Evolutionary conservation across 495 filamentous ascomycete species (phyloP).

Genomic region (Lasiosphaeriaceae sp.): DNA sequence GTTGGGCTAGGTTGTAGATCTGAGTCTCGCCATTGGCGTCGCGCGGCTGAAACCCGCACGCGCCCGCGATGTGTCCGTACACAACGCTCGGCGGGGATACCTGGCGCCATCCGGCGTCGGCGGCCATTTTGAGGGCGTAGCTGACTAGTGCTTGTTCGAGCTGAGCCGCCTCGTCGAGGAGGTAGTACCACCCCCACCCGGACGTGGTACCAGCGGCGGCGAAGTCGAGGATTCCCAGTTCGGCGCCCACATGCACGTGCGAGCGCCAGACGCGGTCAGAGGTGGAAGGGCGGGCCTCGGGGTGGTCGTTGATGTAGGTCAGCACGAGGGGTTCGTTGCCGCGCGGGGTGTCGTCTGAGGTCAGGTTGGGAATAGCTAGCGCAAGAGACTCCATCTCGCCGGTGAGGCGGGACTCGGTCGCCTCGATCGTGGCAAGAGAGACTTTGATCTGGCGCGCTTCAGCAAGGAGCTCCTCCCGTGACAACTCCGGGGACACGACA

Average conservation of each 20-base stretch:
- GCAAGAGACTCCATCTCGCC: constrained; percentile 72
- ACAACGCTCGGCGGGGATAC: constrained; percentile 86
- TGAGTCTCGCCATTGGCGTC: constrained; percentile 90
- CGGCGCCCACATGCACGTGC: constrained; percentile 79
- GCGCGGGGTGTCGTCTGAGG: constrained; percentile 67
- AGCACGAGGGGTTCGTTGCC: constrained; percentile 54
- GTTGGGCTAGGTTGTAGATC: constrained; percentile 72
- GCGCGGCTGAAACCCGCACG: constrained; percentile 90
- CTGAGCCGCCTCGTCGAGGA: constrained; percentile 81
- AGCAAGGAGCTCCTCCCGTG: constrained; percentile 49
- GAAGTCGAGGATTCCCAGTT: constrained; percentile 83
- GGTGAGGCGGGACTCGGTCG: constrained; percentile 54
- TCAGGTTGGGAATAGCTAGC: constrained; percentile 80
- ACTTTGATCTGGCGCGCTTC: constrained; percentile 70
- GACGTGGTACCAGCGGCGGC: constrained; percentile 67
- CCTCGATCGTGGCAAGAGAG: constrained; percentile 55
- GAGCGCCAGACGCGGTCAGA: constrained; percentile 55
- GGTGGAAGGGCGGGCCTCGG: constrained; percentile 46
- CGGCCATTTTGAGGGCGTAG: constrained; percentile 70
- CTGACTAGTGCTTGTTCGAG: constrained; percentile 90
- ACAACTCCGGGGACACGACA: constrained; percentile 19
- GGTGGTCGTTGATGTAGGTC: constrained; percentile 73
- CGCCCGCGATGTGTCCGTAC: constrained; percentile 83
- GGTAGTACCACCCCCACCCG: constrained; percentile 97
- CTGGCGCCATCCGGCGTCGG: constrained; percentile 65